A percentile compares a stretch with the other conserved stretches of the same genome.
Evolutionary conservation across 1,284 basidiomycete genomes (phyloP).

Genomic region (Ganoderma boninense): DNA sequence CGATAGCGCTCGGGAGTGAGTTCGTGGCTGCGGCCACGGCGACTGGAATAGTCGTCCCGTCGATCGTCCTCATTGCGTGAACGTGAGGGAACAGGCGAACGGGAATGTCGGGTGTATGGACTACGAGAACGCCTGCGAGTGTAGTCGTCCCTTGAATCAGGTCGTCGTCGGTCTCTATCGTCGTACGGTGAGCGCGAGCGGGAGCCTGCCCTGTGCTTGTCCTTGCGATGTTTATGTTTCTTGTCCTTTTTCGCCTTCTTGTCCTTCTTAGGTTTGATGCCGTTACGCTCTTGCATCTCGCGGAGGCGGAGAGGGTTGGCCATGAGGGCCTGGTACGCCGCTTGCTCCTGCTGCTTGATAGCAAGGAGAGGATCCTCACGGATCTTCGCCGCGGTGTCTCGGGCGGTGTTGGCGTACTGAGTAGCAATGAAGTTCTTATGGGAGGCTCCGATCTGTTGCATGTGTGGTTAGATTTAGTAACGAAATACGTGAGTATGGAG

Average conservation of each 20-base stretch:
- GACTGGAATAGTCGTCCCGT: slow-evolving; percentile 31
- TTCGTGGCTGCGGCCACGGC: slow-evolving; percentile 40
- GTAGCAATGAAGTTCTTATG: slow-evolving; percentile 93
- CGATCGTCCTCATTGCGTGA: slow-evolving; percentile 43
- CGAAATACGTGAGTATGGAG: not conserved
- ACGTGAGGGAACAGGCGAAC: slow-evolving; percentile 44
- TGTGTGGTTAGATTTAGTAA: not conserved
- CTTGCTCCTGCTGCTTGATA: slow-evolving; percentile 98
- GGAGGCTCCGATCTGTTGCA: slow-evolving; percentile 74
- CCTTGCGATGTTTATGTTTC: slow-evolving; percentile 52
- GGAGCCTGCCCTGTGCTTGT: slow-evolving; percentile 41
- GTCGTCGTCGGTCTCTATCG: slow-evolving; percentile 43
- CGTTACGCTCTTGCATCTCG: slow-evolving; percentile 81
- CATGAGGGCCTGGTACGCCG: slow-evolving; percentile 89
- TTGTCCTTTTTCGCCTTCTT: slow-evolving; percentile 75
- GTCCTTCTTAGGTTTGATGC: slow-evolving; percentile 79
- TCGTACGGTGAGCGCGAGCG: slow-evolving; percentile 48
- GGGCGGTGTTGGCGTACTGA: slow-evolving; percentile 91
- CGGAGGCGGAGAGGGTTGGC: slow-evolving; percentile 91
- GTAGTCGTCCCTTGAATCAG: slow-evolving; percentile 47
- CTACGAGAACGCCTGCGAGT: slow-evolving; percentile 48
- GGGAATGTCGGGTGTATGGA: slow-evolving; percentile 48
- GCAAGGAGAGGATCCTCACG: slow-evolving; percentile 95
- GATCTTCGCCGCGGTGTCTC: slow-evolving; percentile 93
- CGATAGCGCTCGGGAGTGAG: slow-evolving; percentile 40